Percentiles rank a stretch among this genome's conserved stretches.
phyloP scores from a whole-genome alignment of 768 basidiomycete species.

The Boletus pseudo-olivaceus region DNA sequence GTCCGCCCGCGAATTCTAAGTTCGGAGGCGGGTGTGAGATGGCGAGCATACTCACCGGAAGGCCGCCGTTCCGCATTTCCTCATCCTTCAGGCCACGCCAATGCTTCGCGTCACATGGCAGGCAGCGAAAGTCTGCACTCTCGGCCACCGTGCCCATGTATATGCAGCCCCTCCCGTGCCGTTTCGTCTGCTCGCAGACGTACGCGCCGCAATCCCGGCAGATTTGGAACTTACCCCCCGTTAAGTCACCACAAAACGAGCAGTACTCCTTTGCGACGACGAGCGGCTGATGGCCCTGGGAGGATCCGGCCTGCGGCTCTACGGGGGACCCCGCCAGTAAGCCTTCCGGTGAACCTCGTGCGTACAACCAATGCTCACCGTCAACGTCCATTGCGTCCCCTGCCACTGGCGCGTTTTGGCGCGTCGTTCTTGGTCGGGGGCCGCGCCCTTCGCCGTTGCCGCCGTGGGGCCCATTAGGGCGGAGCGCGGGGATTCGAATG shows the following conservation, averaged over 20 bases:
- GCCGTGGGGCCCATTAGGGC: no score
- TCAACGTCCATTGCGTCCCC: no score
- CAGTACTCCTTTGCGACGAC: background rate
- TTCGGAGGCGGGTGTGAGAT: background rate
- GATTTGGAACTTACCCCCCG: rapidly evolving
- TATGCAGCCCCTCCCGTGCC: background rate
- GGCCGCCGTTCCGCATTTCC: background rate
- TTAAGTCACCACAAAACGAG: background rate
- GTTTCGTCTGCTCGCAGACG: background rate
- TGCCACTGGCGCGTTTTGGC: no score
- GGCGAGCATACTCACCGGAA: background rate
- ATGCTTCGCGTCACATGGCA: background rate
- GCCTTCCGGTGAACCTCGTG: no score
- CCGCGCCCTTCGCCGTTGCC: no score
- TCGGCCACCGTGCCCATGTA: background rate
- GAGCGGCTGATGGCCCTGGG: no score
- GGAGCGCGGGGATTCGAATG: no score
- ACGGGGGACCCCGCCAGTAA: no score
- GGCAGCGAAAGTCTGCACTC: background rate
- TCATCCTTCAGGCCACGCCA: background rate
- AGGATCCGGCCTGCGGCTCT: no score
- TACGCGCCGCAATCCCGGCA: background rate
- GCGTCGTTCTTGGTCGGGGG: no score
- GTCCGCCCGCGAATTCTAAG: no score
- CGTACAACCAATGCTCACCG: no score